Percentiles rank a stretch among this genome's conserved stretches.
These are phyloP conservation scores for Dictyostelium capitatum DNA, from an alignment of 78 protist species.

Conservation along the genomic window DNA sequence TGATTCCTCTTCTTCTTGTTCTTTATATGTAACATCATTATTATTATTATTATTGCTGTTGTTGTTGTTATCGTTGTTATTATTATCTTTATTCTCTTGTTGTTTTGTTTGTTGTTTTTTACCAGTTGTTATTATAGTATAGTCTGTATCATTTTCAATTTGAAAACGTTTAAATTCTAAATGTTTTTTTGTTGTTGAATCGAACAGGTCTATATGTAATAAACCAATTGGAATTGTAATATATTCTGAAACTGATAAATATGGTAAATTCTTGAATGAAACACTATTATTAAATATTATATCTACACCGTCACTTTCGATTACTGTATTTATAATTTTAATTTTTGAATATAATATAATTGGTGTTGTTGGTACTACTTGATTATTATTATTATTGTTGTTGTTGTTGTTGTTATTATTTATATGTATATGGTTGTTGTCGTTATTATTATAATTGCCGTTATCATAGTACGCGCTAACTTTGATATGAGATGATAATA, in stretches of 20 bases:
- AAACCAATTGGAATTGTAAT: constrained; percentile 47
- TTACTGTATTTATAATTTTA: constrained; percentile 34
- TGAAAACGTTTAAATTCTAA: background rate
- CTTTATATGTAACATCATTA: background rate
- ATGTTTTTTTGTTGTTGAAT: background rate
- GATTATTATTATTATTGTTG: too few species aligned
- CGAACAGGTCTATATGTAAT: background rate
- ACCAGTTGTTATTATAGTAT: constrained; percentile 37
- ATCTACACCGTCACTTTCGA: constrained; percentile 39
- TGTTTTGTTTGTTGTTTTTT: background rate
- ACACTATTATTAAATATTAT: constrained; percentile 41
- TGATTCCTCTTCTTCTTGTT: background rate
- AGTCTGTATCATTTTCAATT: constrained; percentile 38
- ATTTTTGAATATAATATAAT: constrained; percentile 15
- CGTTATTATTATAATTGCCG: constrained; percentile 6
- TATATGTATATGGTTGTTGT: background rate
- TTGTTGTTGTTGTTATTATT: background rate
- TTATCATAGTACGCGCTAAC: constrained; percentile 1
- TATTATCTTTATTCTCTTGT: too few species aligned
- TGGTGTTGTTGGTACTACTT: background rate
- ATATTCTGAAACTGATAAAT: constrained; percentile 58
- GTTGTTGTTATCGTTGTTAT: background rate
- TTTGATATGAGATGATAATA: constrained; percentile 16
- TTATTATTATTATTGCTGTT: background rate
- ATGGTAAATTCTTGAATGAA: background rate